phyloP scores from a whole-genome alignment of 495 filamentous ascomycete species.

The Cryomyces minteri region DNA sequence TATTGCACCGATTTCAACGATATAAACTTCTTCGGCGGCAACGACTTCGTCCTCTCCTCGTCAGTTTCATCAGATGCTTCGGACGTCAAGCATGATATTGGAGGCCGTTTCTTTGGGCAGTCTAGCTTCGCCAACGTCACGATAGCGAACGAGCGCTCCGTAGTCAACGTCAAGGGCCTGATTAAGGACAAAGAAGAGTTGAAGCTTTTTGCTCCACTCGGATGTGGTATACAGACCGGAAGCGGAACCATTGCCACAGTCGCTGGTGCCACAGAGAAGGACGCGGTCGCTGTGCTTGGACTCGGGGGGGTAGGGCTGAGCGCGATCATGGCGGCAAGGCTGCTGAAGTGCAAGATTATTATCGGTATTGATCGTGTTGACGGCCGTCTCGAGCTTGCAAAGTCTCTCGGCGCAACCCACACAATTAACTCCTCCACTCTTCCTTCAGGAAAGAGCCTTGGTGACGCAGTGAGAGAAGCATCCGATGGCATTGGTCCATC shows the following conservation, averaged over 20 bases:
- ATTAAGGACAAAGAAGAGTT: conserved; percentile 10
- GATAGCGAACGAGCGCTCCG: conserved; percentile 13
- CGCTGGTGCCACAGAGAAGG: conserved; percentile 5
- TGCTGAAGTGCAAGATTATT: conserved; percentile 7
- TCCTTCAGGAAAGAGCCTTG: background rate
- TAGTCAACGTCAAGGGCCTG: conserved; percentile 16
- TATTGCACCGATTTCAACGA: conserved; percentile 12
- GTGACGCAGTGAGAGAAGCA: conserved; percentile 3
- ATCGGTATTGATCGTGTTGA: conserved; percentile 12
- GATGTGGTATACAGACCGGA: conserved; percentile 26
- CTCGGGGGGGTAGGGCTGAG: conserved; percentile 14
- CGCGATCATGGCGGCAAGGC: conserved; percentile 15
- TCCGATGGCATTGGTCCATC: conserved; percentile 5
- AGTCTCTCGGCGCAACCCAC: conserved; percentile 12
- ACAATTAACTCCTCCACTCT: conserved; percentile 5
- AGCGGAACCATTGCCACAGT: conserved; percentile 14
- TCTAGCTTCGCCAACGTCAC: conserved; percentile 11
- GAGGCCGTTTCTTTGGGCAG: conserved; percentile 15
- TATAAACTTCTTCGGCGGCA: conserved; percentile 9
- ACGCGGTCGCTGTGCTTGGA: conserved; percentile 10
- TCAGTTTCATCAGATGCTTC: background rate
- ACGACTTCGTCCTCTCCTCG: conserved; percentile 1
- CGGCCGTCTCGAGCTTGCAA: conserved; percentile 9
- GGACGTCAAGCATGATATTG: conserved; percentile 3
- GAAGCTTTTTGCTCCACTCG: conserved; percentile 21